Conservation (phyloP, 129 eudicot genomes). For the Oenanthe sinensis region DNA sequence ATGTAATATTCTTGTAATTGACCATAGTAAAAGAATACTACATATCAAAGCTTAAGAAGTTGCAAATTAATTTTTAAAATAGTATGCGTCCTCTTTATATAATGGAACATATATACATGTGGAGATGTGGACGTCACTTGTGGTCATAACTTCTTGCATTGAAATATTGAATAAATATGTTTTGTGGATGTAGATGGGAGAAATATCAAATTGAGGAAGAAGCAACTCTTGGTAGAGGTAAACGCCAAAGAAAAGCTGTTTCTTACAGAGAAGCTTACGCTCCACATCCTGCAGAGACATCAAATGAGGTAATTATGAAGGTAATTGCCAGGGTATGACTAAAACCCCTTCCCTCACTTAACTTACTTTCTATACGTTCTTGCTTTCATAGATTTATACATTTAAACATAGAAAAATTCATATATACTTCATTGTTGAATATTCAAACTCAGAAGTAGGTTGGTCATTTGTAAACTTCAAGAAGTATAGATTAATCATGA, state of each 20-base stretch:
- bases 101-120: background rate
- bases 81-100: background rate
- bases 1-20: background rate
- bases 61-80: background rate
- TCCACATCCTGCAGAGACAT: conserved; percentile 41
- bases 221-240: conserved; percentile 97
- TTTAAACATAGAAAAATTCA: background rate
- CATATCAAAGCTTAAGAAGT: background rate
- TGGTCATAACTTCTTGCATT: background rate
- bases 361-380: background rate
- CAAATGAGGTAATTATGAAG: conserved; percentile 38
- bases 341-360: background rate
- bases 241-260: conserved; percentile 83
- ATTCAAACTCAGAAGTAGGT: background rate
- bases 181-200: conserved; percentile 67
- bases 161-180: background rate
- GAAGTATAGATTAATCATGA: background rate
- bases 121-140: background rate
- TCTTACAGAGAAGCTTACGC: conserved; percentile 79
- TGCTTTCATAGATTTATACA: background rate
- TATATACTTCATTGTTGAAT: background rate
- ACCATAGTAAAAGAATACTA: background rate
- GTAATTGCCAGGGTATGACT: background rate
- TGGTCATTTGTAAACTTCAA: background rate
- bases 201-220: conserved; percentile 87